A percentile compares a stretch with the other conserved stretches of the same genome.
These are phyloP conservation scores for Hypoxylon crocopeplum DNA, from an alignment of 495 filamentous ascomycete species.

Conservation along the genomic window DNA sequence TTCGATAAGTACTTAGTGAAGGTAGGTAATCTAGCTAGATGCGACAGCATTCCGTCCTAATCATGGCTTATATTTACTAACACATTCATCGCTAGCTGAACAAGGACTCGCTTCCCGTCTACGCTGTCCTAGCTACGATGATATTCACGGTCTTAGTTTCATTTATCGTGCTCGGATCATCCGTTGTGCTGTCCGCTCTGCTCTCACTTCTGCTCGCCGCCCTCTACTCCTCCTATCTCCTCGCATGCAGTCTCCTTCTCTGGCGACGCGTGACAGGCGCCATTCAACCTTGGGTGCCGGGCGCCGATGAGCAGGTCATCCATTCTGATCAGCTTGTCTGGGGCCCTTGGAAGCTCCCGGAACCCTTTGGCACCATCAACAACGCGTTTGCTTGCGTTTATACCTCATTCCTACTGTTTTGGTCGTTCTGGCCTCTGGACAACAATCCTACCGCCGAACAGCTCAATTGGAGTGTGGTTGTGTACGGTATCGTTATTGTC, in stretches of 20 bases:
- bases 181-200: constrained; percentile 62
- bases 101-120: constrained; percentile 55
- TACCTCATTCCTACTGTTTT: constrained; percentile 54
- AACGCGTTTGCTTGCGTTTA: constrained; percentile 58
- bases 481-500: constrained; percentile 48
- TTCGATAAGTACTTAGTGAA: constrained; percentile 57
- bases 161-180: constrained; percentile 66
- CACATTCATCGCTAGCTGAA: constrained; percentile 36
- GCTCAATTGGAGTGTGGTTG: constrained; percentile 57
- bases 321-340: constrained; percentile 49
- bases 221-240: constrained; percentile 56
- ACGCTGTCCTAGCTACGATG: constrained; percentile 57
- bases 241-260: constrained; percentile 45
- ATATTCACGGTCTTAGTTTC: constrained; percentile 60
- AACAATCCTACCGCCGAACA: constrained; percentile 40
- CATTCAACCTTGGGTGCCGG: constrained; percentile 41
- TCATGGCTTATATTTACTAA: constrained; percentile 34
- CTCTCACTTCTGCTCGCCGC: constrained; percentile 54
- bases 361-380: constrained; percentile 52
- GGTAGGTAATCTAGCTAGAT: constrained; percentile 31
- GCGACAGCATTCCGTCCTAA: constrained; percentile 20
- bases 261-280: constrained; percentile 45
- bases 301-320: constrained; percentile 29
- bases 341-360: constrained; percentile 58
- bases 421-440: constrained; percentile 56